phyloP scores from a whole-genome alignment of 345 rosid genomes.

The Hibiscus mutabilis region DNA sequence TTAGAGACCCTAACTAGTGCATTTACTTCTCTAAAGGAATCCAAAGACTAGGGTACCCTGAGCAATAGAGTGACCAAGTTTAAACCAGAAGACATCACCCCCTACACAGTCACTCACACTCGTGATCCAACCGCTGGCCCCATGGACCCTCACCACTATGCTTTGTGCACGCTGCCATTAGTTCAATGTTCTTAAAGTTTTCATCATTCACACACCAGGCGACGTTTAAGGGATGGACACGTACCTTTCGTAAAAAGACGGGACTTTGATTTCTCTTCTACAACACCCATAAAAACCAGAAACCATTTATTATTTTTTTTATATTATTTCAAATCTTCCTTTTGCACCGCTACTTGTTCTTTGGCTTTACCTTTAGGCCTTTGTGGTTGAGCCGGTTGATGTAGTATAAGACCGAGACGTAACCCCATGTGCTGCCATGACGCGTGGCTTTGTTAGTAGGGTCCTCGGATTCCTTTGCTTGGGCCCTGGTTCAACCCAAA shows the following conservation, averaged over 20 bases:
- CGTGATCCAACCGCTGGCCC: neutral
- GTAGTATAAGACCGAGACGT: neutral
- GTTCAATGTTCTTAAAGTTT: neutral
- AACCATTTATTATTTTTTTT: too few species aligned
- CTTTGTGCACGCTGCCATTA: neutral
- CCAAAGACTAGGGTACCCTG: neutral
- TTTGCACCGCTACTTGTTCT: neutral
- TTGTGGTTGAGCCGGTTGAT: neutral
- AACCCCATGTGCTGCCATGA: constrained; percentile 15
- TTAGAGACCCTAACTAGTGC: neutral
- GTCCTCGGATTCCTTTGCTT: too few species aligned
- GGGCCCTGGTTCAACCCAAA: constrained; percentile 21
- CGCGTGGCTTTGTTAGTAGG: constrained; percentile 10
- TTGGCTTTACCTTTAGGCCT: neutral
- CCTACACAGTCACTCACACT: neutral
- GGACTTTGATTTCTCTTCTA: neutral
- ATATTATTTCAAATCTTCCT: neutral
- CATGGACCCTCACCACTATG: neutral
- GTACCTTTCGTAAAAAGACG: constrained; percentile 25
- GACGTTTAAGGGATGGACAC: neutral
- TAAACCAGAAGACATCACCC: neutral
- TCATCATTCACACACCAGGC: neutral
- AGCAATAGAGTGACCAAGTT: neutral
- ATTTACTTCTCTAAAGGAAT: neutral
- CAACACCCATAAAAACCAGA: neutral